A percentile compares a stretch with the other conserved stretches of the same genome.
Evolutionary conservation across 345 rosid genomes (phyloP).

Genomic region (Capsella bursapastoris): DNA sequence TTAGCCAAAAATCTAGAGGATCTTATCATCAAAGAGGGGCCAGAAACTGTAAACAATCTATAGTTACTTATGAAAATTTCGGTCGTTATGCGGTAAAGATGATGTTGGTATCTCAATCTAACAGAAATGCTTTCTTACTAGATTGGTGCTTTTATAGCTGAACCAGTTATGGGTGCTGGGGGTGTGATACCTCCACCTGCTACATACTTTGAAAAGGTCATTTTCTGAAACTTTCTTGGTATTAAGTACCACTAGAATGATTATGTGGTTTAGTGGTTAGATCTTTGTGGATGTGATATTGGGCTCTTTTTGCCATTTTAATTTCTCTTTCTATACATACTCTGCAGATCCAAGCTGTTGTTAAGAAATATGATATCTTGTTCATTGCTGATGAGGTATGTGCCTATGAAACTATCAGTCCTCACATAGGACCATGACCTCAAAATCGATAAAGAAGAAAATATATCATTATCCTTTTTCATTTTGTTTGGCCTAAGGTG

Average conservation of each 20-base stretch:
- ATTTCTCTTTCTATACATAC: constrained; percentile 22
- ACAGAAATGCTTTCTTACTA: constrained; percentile 42
- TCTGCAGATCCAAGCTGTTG: constrained; percentile 84
- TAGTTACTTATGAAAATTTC: not conserved
- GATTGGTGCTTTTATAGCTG: constrained; percentile 98
- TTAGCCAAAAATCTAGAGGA: constrained; percentile 85
- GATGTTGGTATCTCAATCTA: constrained; percentile 30
- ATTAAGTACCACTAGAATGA: not conserved
- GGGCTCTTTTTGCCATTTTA: not conserved
- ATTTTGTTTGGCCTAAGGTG: constrained; percentile 56
- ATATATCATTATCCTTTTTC: not conserved
- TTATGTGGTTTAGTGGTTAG: too few relatives aligned
- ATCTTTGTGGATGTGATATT: not conserved
- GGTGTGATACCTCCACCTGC: constrained; percentile 97
- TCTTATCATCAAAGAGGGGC: constrained; percentile 94
- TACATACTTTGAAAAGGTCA: constrained; percentile 92
- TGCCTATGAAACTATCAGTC: constrained; percentile 1
- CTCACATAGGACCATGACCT: not conserved
- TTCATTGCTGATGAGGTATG: constrained; percentile 95
- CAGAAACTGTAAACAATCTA: constrained; percentile 71
- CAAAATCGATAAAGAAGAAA: not conserved
- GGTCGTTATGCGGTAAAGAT: not conserved
- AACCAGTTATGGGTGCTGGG: constrained; percentile 98
- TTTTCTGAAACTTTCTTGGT: not conserved
- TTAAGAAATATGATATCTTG: constrained; percentile 84